A percentile compares a stretch with the other conserved stretches of the same genome.
Conservation (phyloP, 2,329 filamentous ascomycete genomes). For the Metarhizium anisopliae region DNA sequence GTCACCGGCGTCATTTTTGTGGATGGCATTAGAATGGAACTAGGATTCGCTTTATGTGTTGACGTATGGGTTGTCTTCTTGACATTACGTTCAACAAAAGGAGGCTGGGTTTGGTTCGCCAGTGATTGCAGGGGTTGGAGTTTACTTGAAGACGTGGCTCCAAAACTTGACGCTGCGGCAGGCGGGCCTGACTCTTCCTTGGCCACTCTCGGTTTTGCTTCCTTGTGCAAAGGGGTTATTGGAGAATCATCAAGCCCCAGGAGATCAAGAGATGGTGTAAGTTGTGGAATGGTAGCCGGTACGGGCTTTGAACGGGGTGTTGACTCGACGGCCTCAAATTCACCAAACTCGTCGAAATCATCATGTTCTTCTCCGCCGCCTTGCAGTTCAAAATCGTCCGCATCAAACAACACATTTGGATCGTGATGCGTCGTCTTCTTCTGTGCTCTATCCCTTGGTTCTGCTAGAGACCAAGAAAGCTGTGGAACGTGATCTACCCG, state of each 20-base stretch:
- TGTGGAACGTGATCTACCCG: constrained; percentile 10
- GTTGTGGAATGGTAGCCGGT: constrained; percentile 7
- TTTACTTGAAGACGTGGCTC: constrained; percentile 21
- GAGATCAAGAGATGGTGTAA: constrained; percentile 28
- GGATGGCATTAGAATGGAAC: background rate
- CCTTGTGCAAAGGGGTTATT: constrained; percentile 7
- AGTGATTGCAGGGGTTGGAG: constrained; percentile 41
- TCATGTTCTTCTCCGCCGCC: constrained; percentile 31
- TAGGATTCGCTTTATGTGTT: background rate
- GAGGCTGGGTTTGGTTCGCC: constrained; percentile 44
- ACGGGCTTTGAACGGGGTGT: constrained; percentile 8
- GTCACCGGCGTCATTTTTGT: constrained; percentile 4
- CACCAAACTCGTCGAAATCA: constrained; percentile 48
- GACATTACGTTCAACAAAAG: constrained; percentile 39
- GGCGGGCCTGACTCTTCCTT: background rate
- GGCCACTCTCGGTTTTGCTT: background rate
- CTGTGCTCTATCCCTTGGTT: constrained; percentile 12
- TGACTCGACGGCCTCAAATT: constrained; percentile 42
- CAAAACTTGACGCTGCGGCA: constrained; percentile 18
- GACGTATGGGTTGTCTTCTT: constrained; percentile 27
- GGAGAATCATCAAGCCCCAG: constrained; percentile 27
- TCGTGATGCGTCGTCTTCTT: constrained; percentile 21
- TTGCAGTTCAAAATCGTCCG: constrained; percentile 41
- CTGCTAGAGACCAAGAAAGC: constrained; percentile 6
- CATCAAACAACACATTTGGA: constrained; percentile 58